Conservation (phyloP, 2,329 filamentous ascomycete genomes). For the Torrubiellomyces zombiae region DNA sequence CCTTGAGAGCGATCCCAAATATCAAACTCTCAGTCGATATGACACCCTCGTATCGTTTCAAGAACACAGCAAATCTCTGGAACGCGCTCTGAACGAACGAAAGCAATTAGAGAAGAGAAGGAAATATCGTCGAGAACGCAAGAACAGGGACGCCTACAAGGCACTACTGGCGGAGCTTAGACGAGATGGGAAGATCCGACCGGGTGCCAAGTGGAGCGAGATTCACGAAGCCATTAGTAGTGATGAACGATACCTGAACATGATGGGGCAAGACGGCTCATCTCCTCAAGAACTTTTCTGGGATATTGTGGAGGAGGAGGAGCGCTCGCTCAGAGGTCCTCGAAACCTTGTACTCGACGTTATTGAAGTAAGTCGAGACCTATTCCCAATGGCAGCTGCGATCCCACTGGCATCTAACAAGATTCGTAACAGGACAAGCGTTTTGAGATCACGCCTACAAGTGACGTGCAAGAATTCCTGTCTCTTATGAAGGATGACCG, state of each 20-base stretch:
- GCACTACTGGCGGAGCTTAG: conserved; percentile 60
- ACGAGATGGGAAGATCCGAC: conserved; percentile 65
- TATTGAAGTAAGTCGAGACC: conserved; percentile 51
- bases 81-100: conserved; percentile 79
- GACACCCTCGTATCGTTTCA: conserved; percentile 89
- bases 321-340: conserved; percentile 64
- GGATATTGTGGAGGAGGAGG: conserved; percentile 89
- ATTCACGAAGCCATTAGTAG: conserved; percentile 58
- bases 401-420: conserved; percentile 4
- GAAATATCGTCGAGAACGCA: conserved; percentile 67
- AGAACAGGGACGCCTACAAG: conserved; percentile 68
- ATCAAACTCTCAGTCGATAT: conserved; percentile 68
- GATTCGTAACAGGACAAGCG: conserved; percentile 52
- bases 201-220: conserved; percentile 78
- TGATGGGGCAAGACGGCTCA: conserved; percentile 73
- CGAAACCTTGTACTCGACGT: conserved; percentile 78
- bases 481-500: conserved; percentile 69
- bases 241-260: conserved; percentile 68
- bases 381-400: neutral
- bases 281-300: conserved; percentile 86
- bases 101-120: conserved; percentile 74
- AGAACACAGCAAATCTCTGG: conserved; percentile 82
- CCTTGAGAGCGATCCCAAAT: conserved; percentile 70
- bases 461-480: conserved; percentile 77
- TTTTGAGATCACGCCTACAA: conserved; percentile 77